These are phyloP conservation scores for Mycena filopes DNA, from an alignment of 768 basidiomycete species.

Conservation along the genomic window DNA sequence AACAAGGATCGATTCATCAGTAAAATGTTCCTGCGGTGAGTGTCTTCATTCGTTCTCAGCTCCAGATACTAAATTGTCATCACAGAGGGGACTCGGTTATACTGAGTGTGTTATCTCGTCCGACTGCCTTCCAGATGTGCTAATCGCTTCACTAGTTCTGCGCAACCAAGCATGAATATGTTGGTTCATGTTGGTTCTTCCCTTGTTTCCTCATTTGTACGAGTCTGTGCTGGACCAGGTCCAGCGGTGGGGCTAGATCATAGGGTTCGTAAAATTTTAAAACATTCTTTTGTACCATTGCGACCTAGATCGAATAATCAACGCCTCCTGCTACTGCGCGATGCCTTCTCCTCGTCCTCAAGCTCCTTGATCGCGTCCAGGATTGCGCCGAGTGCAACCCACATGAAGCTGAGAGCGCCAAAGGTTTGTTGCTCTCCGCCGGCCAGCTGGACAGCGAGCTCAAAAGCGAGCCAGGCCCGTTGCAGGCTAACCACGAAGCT, in stretches of 20 bases:
- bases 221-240: conserved; percentile 4
- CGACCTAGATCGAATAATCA: conserved; percentile 28
- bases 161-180: conserved; percentile 72
- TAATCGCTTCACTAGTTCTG: conserved; percentile 61
- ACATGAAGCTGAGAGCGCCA: conserved; percentile 71
- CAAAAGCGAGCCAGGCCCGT: conserved; percentile 67
- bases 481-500: conserved; percentile 52
- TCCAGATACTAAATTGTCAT: conserved; percentile 17
- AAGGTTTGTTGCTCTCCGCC: conserved; percentile 50
- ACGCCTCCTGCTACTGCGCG: conserved; percentile 27
- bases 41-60: conserved; percentile 21
- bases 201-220: conserved; percentile 18
- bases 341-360: conserved; percentile 47
- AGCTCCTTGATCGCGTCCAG: conserved; percentile 65
- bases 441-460: conserved; percentile 55
- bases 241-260: conserved; percentile 8
- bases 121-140: conserved; percentile 45
- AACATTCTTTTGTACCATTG: conserved; percentile 18
- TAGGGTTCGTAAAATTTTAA: conserved; percentile 16
- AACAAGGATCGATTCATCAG: conserved; percentile 99
- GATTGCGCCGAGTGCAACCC: conserved; percentile 65
- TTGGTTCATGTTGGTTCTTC: conserved; percentile 6
- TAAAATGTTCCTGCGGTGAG: conserved; percentile 96
- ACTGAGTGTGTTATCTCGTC: conserved; percentile 67
- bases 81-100: conserved; percentile 96